Evolutionary conservation across 306 rosid species (phyloP), one percentile per base, ranked within the genome.

Genomic region (Gastrolobium bilobum): DNA sequence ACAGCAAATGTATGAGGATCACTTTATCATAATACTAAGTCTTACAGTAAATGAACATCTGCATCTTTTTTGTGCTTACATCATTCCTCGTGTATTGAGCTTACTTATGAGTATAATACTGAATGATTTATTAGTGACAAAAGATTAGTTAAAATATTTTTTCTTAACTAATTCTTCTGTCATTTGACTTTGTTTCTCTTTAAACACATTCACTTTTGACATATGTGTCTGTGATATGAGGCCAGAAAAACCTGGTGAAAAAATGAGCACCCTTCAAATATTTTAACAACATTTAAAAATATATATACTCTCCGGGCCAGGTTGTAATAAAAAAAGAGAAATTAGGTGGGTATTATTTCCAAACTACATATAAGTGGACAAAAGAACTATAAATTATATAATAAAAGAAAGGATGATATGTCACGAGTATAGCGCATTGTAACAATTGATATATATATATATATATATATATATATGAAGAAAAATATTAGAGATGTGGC

Each of bases 111-210:
- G 13, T 6, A 37, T 67, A 57, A 10, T 46, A 39, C 2, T 38
- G 71, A 61, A 56, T 34, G 71, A 68, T 76, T 68, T 46, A 34
- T 64, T 56, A 53, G 64, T 60, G 72, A 54, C 37, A 14, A 67
- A 81, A 67, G 47, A 68, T 75, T 43, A 35, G 30, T 47, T 53
- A 37, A 50, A 51, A 61, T 57, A 42, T 37, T 61, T 5, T 47
- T 73, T 11, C 31, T 42, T 46, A 46, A 20, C 47, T 54, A 44
- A 56, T 43, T 73, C 60, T 59, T 76, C 75, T 47, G 39, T 54
- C 83, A 73, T 86, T 85, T 90, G 88, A 88, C 88, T 83, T 84
- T 53, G 67, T 65, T 72, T 71, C 79, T 67, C 75, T 73, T 48
- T 30, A 57, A 9, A 69, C 75, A 47, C 63, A 43, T 50, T 68